Percentiles rank a stretch among this genome's conserved stretches.
phyloP scores from a whole-genome alignment of 805 yeast species.

The Candida tammaniensis region DNA sequence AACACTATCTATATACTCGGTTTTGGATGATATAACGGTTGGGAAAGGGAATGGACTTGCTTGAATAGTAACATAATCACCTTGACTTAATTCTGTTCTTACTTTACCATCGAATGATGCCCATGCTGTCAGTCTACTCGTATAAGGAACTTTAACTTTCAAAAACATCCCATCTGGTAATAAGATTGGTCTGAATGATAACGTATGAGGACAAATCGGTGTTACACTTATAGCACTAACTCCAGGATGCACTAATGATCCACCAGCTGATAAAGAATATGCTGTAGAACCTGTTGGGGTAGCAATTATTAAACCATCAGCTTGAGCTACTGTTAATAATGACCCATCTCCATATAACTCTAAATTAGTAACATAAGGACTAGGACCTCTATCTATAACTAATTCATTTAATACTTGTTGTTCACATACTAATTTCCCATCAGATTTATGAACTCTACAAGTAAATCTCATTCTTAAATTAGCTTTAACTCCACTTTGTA shows the following conservation, averaged over 20 bases:
- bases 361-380: slow-evolving; percentile 85
- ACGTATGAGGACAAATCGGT: slow-evolving; percentile 94
- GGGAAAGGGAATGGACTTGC: slow-evolving; percentile 95
- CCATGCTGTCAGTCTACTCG: slow-evolving; percentile 91
- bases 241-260: slow-evolving; percentile 90
- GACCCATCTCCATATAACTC: slow-evolving; percentile 88
- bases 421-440: slow-evolving; percentile 55
- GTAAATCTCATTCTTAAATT: slow-evolving; percentile 85
- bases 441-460: slow-evolving; percentile 59
- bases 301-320: slow-evolving; percentile 89
- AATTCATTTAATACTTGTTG: slow-evolving; percentile 86
- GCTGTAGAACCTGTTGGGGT: slow-evolving; percentile 98
- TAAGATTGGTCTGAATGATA: slow-evolving; percentile 87
- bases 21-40: slow-evolving; percentile 70
- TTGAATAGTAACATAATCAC: slow-evolving; percentile 80
- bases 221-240: slow-evolving; percentile 91
- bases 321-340: slow-evolving; percentile 83
- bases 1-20: slow-evolving; percentile 81
- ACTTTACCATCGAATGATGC: slow-evolving; percentile 94
- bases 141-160: slow-evolving; percentile 72
- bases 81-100: slow-evolving; percentile 74
- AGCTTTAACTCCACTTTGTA: slow-evolving; percentile 67
- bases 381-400: slow-evolving; percentile 91
- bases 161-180: slow-evolving; percentile 91
- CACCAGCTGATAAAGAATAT: slow-evolving; percentile 92